phyloP scores from a whole-genome alignment of 345 rosid species.

The Rhodomyrtus tomentosa region DNA sequence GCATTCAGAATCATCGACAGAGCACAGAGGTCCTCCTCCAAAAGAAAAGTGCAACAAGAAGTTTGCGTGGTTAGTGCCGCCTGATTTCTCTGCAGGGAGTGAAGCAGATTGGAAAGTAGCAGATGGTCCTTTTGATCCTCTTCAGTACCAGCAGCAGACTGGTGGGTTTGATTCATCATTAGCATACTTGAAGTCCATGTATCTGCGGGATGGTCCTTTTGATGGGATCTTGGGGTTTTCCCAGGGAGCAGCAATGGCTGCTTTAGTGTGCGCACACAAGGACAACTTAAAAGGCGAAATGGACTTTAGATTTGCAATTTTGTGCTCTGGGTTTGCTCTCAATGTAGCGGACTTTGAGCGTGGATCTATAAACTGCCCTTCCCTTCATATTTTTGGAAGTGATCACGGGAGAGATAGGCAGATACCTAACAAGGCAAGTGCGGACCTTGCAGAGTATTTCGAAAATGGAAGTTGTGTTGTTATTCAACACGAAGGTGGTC shows the following conservation, averaged over 20 bases:
- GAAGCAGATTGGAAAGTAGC: slow-evolving; percentile 49
- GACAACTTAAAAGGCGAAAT: slow-evolving; percentile 35
- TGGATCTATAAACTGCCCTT: slow-evolving; percentile 51
- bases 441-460: slow-evolving; percentile 42
- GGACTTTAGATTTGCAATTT: slow-evolving; percentile 60
- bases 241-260: slow-evolving; percentile 95
- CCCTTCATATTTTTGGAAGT: slow-evolving; percentile 81
- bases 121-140: slow-evolving; percentile 54
- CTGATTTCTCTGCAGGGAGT: slow-evolving; percentile 20
- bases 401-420: slow-evolving; percentile 65
- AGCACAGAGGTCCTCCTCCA: slow-evolving; percentile 28
- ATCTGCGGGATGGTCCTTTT: slow-evolving; percentile 66
- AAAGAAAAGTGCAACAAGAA: slow-evolving; percentile 50
- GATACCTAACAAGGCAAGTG: slow-evolving; percentile 56
- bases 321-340: slow-evolving; percentile 70
- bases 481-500: slow-evolving; percentile 79
- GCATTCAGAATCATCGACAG: slow-evolving; percentile 8
- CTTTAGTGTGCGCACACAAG: slow-evolving; percentile 36
- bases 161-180: slow-evolving; percentile 56
- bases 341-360: slow-evolving; percentile 13
- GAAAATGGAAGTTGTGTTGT: slow-evolving; percentile 43
- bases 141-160: slow-evolving; percentile 77
- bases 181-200: slow-evolving; percentile 30
- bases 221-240: slow-evolving; percentile 93
- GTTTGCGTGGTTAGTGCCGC: slow-evolving; percentile 80